A percentile compares a stretch with the other conserved stretches of the same genome.
Conservation (phyloP, 306 rosid genomes). For the Oemleria cerasiformis region DNA sequence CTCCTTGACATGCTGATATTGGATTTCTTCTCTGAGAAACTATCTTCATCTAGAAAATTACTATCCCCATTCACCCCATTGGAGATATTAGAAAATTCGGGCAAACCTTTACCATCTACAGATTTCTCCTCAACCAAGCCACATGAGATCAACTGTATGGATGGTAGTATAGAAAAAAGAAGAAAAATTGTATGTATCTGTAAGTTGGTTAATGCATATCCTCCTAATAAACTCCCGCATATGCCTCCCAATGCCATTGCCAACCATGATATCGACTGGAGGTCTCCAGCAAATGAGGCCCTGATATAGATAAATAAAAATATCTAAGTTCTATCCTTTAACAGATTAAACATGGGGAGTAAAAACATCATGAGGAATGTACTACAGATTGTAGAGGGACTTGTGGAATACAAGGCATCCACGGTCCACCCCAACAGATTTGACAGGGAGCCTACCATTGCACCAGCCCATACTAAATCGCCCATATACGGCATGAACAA, state of each 20-base stretch:
- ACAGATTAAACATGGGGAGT: conserved; percentile 2
- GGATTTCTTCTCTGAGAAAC: conserved; percentile 32
- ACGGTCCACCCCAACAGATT: neutral
- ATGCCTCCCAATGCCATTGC: conserved; percentile 89
- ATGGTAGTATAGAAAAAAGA: conserved; percentile 61
- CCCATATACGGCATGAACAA: neutral
- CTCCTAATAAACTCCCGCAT: conserved; percentile 78
- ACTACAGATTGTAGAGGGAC: neutral
- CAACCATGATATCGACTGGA: conserved; percentile 76
- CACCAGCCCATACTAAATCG: neutral
- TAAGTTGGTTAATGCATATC: conserved; percentile 66
- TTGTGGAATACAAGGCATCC: neutral
- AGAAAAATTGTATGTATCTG: conserved; percentile 59
- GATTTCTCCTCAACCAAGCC: conserved; percentile 62
- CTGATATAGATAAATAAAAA: conserved; percentile 38
- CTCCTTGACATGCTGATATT: conserved; percentile 41
- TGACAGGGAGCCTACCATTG: neutral
- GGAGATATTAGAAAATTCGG: conserved; percentile 30
- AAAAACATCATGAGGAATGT: neutral
- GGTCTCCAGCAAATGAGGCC: conserved; percentile 77
- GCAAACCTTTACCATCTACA: conserved; percentile 27
- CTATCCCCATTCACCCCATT: conserved; percentile 28
- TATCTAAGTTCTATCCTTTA: neutral
- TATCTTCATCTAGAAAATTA: conserved; percentile 35
- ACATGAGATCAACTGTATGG: conserved; percentile 74